A percentile compares a stretch with the other conserved stretches of the same genome.
Conservation (phyloP, 106 monocot species). For the Triglochin maritima region DNA sequence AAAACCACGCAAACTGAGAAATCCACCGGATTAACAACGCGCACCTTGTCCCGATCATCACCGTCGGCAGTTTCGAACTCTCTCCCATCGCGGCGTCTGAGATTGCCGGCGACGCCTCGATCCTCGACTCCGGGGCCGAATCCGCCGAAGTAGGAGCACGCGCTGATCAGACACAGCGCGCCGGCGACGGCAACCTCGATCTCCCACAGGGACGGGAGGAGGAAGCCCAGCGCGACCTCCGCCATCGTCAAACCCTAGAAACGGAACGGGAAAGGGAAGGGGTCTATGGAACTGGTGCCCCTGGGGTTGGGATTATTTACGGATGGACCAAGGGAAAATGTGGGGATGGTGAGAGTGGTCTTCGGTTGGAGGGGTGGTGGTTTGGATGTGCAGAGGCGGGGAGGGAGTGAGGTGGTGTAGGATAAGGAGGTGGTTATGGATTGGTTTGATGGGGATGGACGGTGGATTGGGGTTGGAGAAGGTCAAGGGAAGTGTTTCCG, state of each 20-base stretch:
- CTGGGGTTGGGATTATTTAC: no score
- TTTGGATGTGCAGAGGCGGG: no score
- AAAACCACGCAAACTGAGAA: neutral
- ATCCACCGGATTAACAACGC: neutral
- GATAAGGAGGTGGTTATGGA: no score
- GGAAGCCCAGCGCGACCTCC: neutral
- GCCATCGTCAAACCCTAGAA: neutral
- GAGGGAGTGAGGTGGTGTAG: no score
- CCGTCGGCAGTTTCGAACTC: neutral
- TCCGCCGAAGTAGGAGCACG: slow-evolving; percentile 5
- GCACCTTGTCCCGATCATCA: slow-evolving; percentile 6
- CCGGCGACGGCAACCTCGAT: slow-evolving; percentile 7
- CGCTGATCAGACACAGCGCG: slow-evolving; percentile 2
- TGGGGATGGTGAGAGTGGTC: no score
- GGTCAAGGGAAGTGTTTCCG: no score
- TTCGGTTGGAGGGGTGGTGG: no score
- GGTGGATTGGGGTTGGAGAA: no score
- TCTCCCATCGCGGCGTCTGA: neutral
- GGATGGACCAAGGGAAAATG: no score
- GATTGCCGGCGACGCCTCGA: neutral
- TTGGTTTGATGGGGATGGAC: no score
- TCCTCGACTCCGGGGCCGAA: neutral
- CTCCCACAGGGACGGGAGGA: slow-evolving; percentile 11
- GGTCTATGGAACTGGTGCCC: no score
- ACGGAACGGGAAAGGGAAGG: neutral